Conservation (phyloP, 371 early-diverging fungal genomes). For the Saksenaea vasiformis region DNA sequence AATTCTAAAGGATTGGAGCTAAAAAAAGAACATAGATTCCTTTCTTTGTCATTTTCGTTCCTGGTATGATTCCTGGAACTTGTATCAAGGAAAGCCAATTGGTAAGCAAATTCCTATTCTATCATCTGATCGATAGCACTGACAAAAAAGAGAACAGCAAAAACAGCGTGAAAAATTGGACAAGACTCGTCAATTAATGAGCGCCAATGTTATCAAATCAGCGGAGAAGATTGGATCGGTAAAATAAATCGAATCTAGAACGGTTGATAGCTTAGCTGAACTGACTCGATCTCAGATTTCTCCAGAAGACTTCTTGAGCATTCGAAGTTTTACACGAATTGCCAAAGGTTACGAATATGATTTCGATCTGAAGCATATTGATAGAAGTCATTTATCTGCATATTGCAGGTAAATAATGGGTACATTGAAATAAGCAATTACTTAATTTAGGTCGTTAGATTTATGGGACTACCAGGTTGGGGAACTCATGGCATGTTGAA, state of each 20-base stretch:
- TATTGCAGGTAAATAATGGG: slow-evolving; percentile 51
- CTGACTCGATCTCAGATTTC: slow-evolving; percentile 35
- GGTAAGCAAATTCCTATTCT: slow-evolving; percentile 33
- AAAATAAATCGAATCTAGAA: slow-evolving; percentile 24
- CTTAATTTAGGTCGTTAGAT: slow-evolving; percentile 28
- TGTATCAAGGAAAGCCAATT: slow-evolving; percentile 59
- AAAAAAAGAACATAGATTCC: slow-evolving; percentile 64
- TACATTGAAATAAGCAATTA: not conserved
- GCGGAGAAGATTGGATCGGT: slow-evolving; percentile 33
- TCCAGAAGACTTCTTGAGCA: slow-evolving; percentile 50
- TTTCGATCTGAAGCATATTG: slow-evolving; percentile 52
- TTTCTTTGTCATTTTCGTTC: slow-evolving; percentile 59
- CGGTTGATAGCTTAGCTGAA: not conserved
- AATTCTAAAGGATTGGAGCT: too few relatives aligned
- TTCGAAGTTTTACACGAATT: slow-evolving; percentile 42
- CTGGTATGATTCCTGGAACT: slow-evolving; percentile 64
- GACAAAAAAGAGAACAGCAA: slow-evolving; percentile 29
- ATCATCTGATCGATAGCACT: not conserved
- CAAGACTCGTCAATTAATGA: slow-evolving; percentile 55
- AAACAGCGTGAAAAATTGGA: slow-evolving; percentile 61
- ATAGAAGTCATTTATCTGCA: slow-evolving; percentile 49
- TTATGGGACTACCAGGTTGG: slow-evolving; percentile 58
- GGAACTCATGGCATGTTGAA: slow-evolving; percentile 58
- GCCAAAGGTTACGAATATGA: slow-evolving; percentile 54
- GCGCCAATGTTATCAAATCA: slow-evolving; percentile 45